Base-by-base conservation (phyloP, 1,139 yeast species). In the Protomyces lactucae-debilis region DNA sequence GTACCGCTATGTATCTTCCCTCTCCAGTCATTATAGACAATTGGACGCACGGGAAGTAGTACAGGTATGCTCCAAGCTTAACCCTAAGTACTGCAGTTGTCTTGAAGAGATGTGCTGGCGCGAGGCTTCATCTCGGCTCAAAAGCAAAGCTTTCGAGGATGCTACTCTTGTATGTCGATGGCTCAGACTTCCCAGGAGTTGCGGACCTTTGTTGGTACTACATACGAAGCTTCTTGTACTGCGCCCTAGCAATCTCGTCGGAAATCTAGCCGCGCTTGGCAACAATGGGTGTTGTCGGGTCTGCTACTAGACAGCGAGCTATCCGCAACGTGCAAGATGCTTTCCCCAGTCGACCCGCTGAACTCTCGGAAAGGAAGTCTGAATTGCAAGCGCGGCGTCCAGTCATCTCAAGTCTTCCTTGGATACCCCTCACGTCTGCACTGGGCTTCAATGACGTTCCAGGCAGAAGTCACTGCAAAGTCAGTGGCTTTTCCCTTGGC, bases 231-330 rank as follows among this genome's bases (percentile, higher is more conserved):
- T 21, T 43, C 48, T 43, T n/a, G 48, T 21, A 18, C 25, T 9
- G 48, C 48, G 48, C 48, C 48, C 48, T 43, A 43, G 48, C 48
- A 43, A 43, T 16, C 48, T 43, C 48, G 48, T 43, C 48, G 23
- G 48, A 43, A 43, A 8, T 28, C 48, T 21, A 6, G 48, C 18
- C 48, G 48, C 12, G 48, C 48, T 10, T 16, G 23, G 48, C 48
- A 43, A 3, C 43, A 37, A 12, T 5, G 43, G 14, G 43, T 37
- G 32, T 28, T 28, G 43, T 12, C 16, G n/a, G 43, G 18, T 39
- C 43, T 39, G 18, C n/a, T 39, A 14, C 16, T 16, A 9, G 43
- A 16, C 18, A 43, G 48, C 48, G 48, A 43, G 48, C 48, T 43
- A 43, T 43, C 48, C 48, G 48, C 48, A 43, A 43, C 9, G 48